phyloP scores from a whole-genome alignment of 495 filamentous ascomycete species.

The Massariosphaeria phaeospora region DNA sequence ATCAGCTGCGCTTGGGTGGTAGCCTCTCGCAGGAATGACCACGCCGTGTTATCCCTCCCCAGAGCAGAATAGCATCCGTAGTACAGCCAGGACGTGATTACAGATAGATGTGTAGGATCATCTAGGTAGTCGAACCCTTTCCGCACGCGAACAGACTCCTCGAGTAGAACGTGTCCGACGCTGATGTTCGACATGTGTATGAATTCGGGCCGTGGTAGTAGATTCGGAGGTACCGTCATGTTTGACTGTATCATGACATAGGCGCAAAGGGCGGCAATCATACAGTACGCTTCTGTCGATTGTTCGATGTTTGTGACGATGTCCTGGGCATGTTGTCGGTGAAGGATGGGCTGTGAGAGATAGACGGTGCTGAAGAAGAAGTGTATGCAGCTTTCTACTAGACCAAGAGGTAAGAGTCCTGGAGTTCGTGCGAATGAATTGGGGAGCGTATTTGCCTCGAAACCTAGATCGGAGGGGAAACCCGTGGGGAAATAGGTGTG shows the following conservation, averaged over 20 bases:
- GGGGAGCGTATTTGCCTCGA: constrained; percentile 41
- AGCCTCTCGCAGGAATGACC: constrained; percentile 68
- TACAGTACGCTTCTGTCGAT: constrained; percentile 70
- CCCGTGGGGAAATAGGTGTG: constrained; percentile 52
- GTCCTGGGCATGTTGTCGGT: constrained; percentile 61
- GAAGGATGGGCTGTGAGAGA: constrained; percentile 74
- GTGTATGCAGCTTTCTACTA: constrained; percentile 67
- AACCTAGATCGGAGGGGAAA: constrained; percentile 35
- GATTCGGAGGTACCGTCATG: constrained; percentile 50
- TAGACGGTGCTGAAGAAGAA: constrained; percentile 84
- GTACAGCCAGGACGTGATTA: constrained; percentile 75
- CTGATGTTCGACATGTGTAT: constrained; percentile 20
- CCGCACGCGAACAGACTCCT: constrained; percentile 70
- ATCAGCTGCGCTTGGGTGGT: constrained; percentile 53
- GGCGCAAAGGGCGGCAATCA: constrained; percentile 71
- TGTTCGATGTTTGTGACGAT: constrained; percentile 56
- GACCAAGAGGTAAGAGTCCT: constrained; percentile 54
- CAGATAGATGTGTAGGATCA: constrained; percentile 57
- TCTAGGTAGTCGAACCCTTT: constrained; percentile 72
- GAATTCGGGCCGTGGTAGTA: constrained; percentile 15
- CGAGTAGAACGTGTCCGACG: constrained; percentile 50
- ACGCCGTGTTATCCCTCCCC: constrained; percentile 65
- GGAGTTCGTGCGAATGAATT: constrained; percentile 43
- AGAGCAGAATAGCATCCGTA: constrained; percentile 72
- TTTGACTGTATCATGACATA: constrained; percentile 83